Base-by-base conservation (phyloP, 202 grass and related monocot genomes). In the Saccharum hybrid region DNA sequence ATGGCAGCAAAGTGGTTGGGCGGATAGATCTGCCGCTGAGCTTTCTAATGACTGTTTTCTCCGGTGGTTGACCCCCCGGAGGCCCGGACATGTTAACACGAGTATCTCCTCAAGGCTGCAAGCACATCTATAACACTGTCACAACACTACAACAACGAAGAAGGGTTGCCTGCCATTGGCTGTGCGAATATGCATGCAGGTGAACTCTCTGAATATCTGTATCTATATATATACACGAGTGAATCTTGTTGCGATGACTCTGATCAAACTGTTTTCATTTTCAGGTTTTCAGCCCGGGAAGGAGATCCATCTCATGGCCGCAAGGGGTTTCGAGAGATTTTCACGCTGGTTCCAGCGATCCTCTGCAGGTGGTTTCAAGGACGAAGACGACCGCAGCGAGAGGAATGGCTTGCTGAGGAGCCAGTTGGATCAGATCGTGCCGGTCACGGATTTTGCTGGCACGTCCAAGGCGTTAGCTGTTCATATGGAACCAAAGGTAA, bases 351-450 rank as follows among this genome's bases (percentile, higher is more conserved):
- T 90, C 13, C 72, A 69, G 1, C 77, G 80, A 49, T 67, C 51
- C 16, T 42, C 46, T 11, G 76, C 74, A 54, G 14, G 66, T 34
- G 18, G 75, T 57, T 37, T 34, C 31, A 23, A 13, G 69, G 72
- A 85, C 41, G 70, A 90, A 68, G 82, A 63, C 34, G 89, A 78
- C 36, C 76, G 8, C 61, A 22, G 73, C 40, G 90, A 94, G 86
- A 89, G 88, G 78, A 89, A 69, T 6, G 70, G 88, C 16, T 68
- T 97, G 75, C 78, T 94, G 76, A 76, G 88, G 70, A 94, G 88
- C 82, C 88, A 94, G 49, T 34, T 63, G 81, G 88, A 94, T 56
- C 93, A 92, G 74, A 43, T 97, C 7, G 83, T 92, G 71, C 88
- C 93, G 1, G 66, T 84, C 31, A 87, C 54, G 56, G 86, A 90